Conservation (phyloP, 352 stramenopile genomes). For the Globisporangium okanoganense region DNA sequence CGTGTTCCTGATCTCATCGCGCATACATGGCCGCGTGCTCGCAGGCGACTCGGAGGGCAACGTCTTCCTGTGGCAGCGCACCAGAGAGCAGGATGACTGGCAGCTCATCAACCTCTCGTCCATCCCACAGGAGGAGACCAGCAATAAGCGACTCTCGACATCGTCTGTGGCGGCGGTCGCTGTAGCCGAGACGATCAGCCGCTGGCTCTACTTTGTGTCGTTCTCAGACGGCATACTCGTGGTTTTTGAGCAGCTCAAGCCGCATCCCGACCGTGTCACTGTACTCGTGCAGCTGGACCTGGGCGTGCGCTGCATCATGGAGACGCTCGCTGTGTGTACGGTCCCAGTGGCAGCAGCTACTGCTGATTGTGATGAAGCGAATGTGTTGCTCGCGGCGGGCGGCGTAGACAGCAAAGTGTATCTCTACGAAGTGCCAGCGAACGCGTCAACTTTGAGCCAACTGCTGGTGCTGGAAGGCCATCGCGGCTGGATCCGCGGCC, state of each 20-base stretch:
- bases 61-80: conserved; percentile 49
- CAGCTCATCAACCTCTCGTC: conserved; percentile 16
- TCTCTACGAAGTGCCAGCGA: conserved; percentile 42
- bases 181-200: conserved; percentile 23
- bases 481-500: conserved; percentile 60
- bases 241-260: conserved; percentile 29
- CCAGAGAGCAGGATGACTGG: conserved; percentile 11
- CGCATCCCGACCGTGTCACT: background rate
- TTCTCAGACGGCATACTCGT: conserved; percentile 49
- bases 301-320: conserved; percentile 50
- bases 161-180: conserved; percentile 38
- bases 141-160: conserved; percentile 12
- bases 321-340: conserved; percentile 30
- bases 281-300: conserved; percentile 23
- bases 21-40: conserved; percentile 24
- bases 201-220: conserved; percentile 34
- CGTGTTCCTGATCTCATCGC: conserved; percentile 26
- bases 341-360: background rate
- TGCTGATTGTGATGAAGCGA: conserved; percentile 5
- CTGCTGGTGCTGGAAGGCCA: conserved; percentile 56
- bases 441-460: conserved; percentile 15
- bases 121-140: background rate
- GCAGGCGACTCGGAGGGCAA: conserved; percentile 58
- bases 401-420: conserved; percentile 71
- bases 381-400: conserved; percentile 51